These are phyloP conservation scores for Peronospora belbahrii DNA, from an alignment of 352 stramenopile species.

Conservation along the genomic window DNA sequence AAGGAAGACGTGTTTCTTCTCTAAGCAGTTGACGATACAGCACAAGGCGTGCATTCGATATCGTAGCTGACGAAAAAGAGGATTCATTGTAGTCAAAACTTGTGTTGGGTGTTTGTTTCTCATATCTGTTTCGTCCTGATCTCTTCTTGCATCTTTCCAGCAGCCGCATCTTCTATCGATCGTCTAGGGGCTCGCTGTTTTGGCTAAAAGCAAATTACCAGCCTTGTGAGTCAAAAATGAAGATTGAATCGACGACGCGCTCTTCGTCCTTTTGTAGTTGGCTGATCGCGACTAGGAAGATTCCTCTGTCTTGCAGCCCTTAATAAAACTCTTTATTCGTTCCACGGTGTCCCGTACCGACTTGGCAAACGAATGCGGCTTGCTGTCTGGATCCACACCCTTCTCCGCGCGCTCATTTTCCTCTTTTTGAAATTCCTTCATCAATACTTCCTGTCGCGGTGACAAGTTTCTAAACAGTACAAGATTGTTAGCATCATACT, in stretches of 20 bases:
- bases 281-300: slow-evolving; percentile 23
- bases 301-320: slow-evolving; percentile 38
- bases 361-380: slow-evolving; percentile 75
- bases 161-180: slow-evolving; percentile 7
- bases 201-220: slow-evolving; percentile 4
- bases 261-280: not conserved
- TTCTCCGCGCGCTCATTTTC: slow-evolving; percentile 61
- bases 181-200: slow-evolving; percentile 17
- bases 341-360: slow-evolving; percentile 78
- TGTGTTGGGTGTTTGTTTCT: slow-evolving; percentile 4
- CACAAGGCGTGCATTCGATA: not conserved
- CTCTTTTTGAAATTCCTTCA: slow-evolving; percentile 92
- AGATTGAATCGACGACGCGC: slow-evolving; percentile 10
- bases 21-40: slow-evolving; percentile 13
- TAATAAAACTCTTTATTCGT: slow-evolving; percentile 87
- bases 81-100: slow-evolving; percentile 16
- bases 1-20: slow-evolving; percentile 83
- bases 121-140: slow-evolving; percentile 10
- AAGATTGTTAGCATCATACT: not conserved
- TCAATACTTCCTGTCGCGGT: slow-evolving; percentile 90
- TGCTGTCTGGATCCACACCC: slow-evolving; percentile 64
- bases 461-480: slow-evolving; percentile 70
- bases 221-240: slow-evolving; percentile 13
- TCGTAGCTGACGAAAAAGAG: slow-evolving; percentile 9
- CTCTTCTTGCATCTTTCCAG: slow-evolving; percentile 1